These are phyloP conservation scores for Meyerozyma carpophila DNA, from an alignment of 1,139 yeast genomes.

Conservation along the genomic window DNA sequence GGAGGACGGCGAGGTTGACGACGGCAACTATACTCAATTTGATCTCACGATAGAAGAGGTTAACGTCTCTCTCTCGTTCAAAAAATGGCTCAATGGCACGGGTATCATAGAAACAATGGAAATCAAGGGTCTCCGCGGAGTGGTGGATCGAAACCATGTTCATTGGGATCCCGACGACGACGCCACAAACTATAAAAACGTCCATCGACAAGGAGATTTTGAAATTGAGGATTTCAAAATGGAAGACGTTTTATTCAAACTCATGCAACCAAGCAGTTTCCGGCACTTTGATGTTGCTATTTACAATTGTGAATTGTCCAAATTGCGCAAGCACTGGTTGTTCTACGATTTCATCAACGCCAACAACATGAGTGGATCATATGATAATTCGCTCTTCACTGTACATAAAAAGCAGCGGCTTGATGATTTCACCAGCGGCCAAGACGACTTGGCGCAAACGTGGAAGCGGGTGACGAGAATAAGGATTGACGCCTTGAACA, in stretches of 20 bases:
- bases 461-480: conserved; percentile 72
- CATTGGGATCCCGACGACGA: conserved; percentile 78
- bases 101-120: conserved; percentile 84
- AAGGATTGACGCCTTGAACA: conserved; percentile 76
- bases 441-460: conserved; percentile 2
- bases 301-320: conserved; percentile 76
- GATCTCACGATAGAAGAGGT: conserved; percentile 87
- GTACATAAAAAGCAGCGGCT: conserved; percentile 71
- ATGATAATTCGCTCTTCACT: conserved; percentile 89
- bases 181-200: conserved; percentile 73
- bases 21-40: conserved; percentile 93
- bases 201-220: conserved; percentile 82
- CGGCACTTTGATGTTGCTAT: conserved; percentile 83
- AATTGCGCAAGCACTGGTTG: conserved; percentile 86
- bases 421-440: conserved; percentile 30
- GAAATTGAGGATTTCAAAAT: conserved; percentile 78
- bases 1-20: conserved; percentile 47
- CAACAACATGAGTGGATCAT: conserved; percentile 80
- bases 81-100: conserved; percentile 84
- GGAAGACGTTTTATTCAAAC: conserved; percentile 79
- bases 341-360: conserved; percentile 85
- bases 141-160: conserved; percentile 85
- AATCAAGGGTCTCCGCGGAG: conserved; percentile 82
- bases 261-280: conserved; percentile 75
- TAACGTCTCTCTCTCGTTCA: conserved; percentile 71